Conservation (phyloP, 257 asterid genomes). For the Knoxia roxburghii region DNA sequence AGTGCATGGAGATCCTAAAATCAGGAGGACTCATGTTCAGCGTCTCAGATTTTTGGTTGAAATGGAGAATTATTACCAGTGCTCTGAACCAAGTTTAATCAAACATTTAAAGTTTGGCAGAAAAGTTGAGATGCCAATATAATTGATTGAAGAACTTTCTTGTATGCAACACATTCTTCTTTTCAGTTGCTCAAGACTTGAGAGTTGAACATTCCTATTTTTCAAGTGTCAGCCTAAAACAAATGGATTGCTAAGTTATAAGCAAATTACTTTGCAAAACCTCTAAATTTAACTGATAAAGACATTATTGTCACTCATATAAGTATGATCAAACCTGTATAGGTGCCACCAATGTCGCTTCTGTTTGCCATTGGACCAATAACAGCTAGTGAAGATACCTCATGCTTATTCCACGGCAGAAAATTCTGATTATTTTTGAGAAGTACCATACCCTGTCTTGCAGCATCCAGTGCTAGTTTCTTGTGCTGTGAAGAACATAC, state of each 20-base stretch:
- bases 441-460: conserved; percentile 86
- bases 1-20: conserved; percentile 70
- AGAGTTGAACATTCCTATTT: background rate
- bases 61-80: background rate
- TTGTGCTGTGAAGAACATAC: conserved; percentile 58
- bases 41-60: background rate
- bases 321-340: conserved; percentile 49
- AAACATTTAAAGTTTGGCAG: background rate
- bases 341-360: conserved; percentile 71
- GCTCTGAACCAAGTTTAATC: background rate
- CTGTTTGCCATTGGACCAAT: conserved; percentile 80
- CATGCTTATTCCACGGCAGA: conserved; percentile 51
- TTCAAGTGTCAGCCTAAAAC: background rate
- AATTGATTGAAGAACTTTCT: background rate
- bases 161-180: background rate
- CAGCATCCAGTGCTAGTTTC: conserved; percentile 79
- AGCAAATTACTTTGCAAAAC: background rate
- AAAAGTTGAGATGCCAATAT: background rate
- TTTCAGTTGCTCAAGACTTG: background rate
- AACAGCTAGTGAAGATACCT: conserved; percentile 58
- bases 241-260: background rate
- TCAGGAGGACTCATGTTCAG: conserved; percentile 4
- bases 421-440: conserved; percentile 61
- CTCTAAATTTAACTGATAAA: background rate
- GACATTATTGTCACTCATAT: background rate